Percentiles rank a stretch among this genome's conserved stretches.
These are phyloP conservation scores for Penicillium sp. DNA, from an alignment of 2,329 filamentous ascomycete species.

Conservation along the genomic window DNA sequence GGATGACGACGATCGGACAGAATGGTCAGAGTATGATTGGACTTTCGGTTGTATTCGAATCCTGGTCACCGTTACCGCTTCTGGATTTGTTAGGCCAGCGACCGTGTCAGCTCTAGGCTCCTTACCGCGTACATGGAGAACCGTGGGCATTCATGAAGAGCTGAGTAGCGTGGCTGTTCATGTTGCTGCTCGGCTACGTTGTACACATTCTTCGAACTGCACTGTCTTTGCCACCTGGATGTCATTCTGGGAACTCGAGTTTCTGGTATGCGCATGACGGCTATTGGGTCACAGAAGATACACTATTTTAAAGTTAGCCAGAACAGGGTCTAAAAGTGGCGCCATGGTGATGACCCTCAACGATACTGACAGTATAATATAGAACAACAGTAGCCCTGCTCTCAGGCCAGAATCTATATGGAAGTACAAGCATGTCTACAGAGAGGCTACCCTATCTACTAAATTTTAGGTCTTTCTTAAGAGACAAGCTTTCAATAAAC, in stretches of 20 bases:
- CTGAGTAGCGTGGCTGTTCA: not conserved
- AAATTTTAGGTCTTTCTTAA: not conserved
- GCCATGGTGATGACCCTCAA: not conserved
- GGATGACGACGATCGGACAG: not conserved
- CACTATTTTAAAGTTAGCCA: not conserved
- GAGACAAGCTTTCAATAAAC: not conserved
- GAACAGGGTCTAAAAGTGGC: conserved; percentile 2
- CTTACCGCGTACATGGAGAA: conserved; percentile 13
- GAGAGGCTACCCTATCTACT: not conserved
- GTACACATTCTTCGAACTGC: conserved; percentile 16
- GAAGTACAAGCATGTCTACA: not conserved
- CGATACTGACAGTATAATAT: not conserved
- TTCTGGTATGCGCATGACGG: not conserved
- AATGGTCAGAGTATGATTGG: not conserved
- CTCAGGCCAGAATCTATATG: not conserved
- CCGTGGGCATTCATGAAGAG: not conserved
- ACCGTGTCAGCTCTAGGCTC: conserved; percentile 13
- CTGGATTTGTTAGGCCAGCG: conserved; percentile 8
- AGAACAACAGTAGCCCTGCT: not conserved
- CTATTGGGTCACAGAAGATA: not conserved
- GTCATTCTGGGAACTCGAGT: not conserved
- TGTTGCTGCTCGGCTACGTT: conserved; percentile 11
- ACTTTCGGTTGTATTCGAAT: not conserved
- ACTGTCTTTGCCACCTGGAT: conserved; percentile 12
- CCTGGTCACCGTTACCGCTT: conserved; percentile 5